phyloP scores from a whole-genome alignment of 768 basidiomycete genomes.

The Flagelloscypha sp. region DNA sequence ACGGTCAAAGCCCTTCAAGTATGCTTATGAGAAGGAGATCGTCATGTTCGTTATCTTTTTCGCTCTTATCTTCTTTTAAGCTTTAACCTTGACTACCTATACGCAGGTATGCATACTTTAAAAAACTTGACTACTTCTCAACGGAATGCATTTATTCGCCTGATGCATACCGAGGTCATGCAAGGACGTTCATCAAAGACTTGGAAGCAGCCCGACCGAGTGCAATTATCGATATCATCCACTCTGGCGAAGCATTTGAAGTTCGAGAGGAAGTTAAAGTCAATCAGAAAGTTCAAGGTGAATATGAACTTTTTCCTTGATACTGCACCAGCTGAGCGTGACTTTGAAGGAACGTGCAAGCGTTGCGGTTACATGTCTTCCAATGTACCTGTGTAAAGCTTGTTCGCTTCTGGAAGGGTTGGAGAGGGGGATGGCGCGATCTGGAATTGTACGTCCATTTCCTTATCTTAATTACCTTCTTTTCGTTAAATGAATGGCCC shows the following conservation, averaged over 20 bases:
- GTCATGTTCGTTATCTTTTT: slow-evolving; percentile 67
- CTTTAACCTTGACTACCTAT: slow-evolving; percentile 6
- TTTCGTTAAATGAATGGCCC: slow-evolving; percentile 2
- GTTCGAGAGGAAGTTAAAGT: slow-evolving; percentile 79
- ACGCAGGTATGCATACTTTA: slow-evolving; percentile 95
- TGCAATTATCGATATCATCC: slow-evolving; percentile 96
- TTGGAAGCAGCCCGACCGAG: slow-evolving; percentile 90
- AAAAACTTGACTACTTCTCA: slow-evolving; percentile 97
- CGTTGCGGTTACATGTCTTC: slow-evolving; percentile 95
- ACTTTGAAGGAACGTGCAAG: slow-evolving; percentile 68
- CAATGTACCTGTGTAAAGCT: slow-evolving; percentile 93
- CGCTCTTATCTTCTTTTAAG: slow-evolving; percentile 2
- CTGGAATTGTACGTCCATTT: slow-evolving; percentile 45
- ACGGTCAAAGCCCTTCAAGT: slow-evolving; percentile 99
- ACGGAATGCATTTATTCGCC: slow-evolving; percentile 99
- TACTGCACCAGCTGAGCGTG: slow-evolving; percentile 3
- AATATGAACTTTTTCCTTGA: slow-evolving; percentile 20
- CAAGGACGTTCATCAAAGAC: slow-evolving; percentile 89
- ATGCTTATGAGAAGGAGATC: slow-evolving; percentile 98
- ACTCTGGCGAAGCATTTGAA: slow-evolving; percentile 90
- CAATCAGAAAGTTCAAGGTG: slow-evolving; percentile 78
- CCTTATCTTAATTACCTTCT: slow-evolving; percentile 4
- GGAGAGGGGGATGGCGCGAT: slow-evolving; percentile 68
- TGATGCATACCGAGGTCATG: slow-evolving; percentile 96
- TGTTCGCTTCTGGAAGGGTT: slow-evolving; percentile 87